Evolutionary conservation across 768 basidiomycete species (phyloP), one percentile per base, ranked within the genome.

Genomic region (Leccinum aurantiacum): DNA sequence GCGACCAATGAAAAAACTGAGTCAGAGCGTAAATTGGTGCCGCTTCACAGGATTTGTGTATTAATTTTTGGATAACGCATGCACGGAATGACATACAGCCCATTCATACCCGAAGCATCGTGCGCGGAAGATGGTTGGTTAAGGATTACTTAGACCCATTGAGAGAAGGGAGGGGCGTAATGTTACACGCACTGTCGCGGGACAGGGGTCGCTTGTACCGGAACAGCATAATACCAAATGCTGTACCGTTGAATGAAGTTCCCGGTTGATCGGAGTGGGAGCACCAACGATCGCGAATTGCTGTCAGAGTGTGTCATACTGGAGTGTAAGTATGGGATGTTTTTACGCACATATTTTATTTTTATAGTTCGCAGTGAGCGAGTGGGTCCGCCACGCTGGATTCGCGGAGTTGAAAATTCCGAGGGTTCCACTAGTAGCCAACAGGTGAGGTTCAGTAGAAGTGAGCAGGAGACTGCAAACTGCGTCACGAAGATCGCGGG

Each of bases 401-500:
- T 57, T 74, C 72, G 72, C 72, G 72, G 72, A 73, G 73, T 73
- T 71, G 33, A 48, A 69, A 73, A 61, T 41, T 46, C 35, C 24
- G 27, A 25, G 27, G 29, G 51, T 17, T 13, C 41, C 8, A 37
- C 35, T 14, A 29, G n/a, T 44, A 47, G n/a, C 41, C 41, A 44
- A 41, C 53, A 33, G 58, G 58, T 17, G 10, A 25, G 24, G 11
- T 13, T 14, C 25, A 15, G 25, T 29, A 50, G 27, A 29, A 29
- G 50, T 64, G 25, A 54, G 47, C 35, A 48, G 50, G 49, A 50
- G 27, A 46, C 37, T 27, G 10, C 63, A 60, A 59, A 54, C 57
- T 41, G 37, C 49, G 50, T 55, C 61, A 55, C 51, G 17, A 61
- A 59, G 46, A 48, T 53, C 63, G 60, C 11, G 57, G 61, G 49